Evolutionary conservation across 148 eudicot species (phyloP).

Genomic region (Polygonum aviculare): DNA sequence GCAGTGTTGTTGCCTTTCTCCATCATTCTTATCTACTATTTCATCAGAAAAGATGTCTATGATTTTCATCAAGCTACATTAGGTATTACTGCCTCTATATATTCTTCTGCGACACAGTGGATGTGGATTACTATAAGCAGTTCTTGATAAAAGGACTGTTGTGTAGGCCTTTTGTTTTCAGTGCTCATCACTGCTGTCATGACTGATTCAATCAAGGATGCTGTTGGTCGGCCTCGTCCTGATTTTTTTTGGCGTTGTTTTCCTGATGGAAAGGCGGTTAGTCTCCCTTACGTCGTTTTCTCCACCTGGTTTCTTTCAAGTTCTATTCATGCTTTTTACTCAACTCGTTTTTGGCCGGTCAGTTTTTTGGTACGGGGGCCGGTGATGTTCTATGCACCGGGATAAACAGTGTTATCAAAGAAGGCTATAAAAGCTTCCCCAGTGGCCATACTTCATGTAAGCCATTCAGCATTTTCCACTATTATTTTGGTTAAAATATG

Average conservation of each 20-base stretch:
- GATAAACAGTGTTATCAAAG: constrained; percentile 49
- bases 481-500: background rate
- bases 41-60: constrained; percentile 68
- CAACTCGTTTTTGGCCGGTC: background rate
- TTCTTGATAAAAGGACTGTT: background rate
- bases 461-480: constrained; percentile 9
- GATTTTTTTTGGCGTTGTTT: constrained; percentile 97
- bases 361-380: constrained; percentile 27
- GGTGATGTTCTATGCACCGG: constrained; percentile 66
- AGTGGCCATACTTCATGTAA: constrained; percentile 96
- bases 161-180: constrained; percentile 67
- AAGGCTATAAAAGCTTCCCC: constrained; percentile 96
- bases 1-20: constrained; percentile 69
- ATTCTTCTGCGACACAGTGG: background rate
- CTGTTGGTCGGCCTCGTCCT: constrained; percentile 93
- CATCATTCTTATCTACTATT: constrained; percentile 51
- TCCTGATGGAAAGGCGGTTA: constrained; percentile 72
- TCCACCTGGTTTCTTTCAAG: background rate
- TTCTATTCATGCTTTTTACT: background rate
- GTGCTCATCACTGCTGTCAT: constrained; percentile 75
- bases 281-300: background rate
- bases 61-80: constrained; percentile 82
- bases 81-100: constrained; percentile 28
- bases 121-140: background rate
- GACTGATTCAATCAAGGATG: constrained; percentile 89